phyloP scores from a whole-genome alignment of 805 yeast species.

The Candida anglica region DNA sequence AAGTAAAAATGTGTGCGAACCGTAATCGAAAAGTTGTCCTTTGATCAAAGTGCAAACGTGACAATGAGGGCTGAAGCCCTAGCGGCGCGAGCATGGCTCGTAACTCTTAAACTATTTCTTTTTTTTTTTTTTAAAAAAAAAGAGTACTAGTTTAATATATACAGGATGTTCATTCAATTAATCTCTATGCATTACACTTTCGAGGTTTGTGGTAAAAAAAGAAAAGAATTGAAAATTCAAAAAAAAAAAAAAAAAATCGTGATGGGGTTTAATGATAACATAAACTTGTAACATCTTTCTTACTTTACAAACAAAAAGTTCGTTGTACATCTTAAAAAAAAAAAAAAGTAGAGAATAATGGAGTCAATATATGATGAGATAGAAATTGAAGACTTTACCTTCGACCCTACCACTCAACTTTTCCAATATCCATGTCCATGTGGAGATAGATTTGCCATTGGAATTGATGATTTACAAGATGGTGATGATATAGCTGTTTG shows the following conservation, averaged over 20 bases:
- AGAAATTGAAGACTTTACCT: constrained; percentile 95
- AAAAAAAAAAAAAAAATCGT: not conserved
- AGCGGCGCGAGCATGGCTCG: not conserved
- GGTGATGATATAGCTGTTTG: constrained; percentile 96
- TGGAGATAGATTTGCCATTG: constrained; percentile 89
- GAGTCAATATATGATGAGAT: constrained; percentile 84
- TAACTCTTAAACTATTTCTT: too few relatives aligned
- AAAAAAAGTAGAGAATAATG: too few relatives aligned
- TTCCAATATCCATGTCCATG: constrained; percentile 98
- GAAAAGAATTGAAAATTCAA: too few relatives aligned
- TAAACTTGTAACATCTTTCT: too few relatives aligned
- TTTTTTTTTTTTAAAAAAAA: too few relatives aligned
- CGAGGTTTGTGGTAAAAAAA: too few relatives aligned
- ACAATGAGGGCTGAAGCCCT: constrained; percentile 11
- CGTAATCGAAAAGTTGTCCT: not conserved
- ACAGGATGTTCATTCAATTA: too few relatives aligned
- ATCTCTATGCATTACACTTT: too few relatives aligned
- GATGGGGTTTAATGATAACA: too few relatives aligned
- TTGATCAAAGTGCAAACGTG: not conserved
- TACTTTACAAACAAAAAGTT: too few relatives aligned
- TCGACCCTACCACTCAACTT: constrained; percentile 74
- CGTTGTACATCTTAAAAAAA: too few relatives aligned
- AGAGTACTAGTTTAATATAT: too few relatives aligned
- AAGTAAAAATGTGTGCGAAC: not conserved
- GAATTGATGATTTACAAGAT: constrained; percentile 77